phyloP scores from a whole-genome alignment of 2,329 filamentous ascomycete species.

The Aspergillus sp. region DNA sequence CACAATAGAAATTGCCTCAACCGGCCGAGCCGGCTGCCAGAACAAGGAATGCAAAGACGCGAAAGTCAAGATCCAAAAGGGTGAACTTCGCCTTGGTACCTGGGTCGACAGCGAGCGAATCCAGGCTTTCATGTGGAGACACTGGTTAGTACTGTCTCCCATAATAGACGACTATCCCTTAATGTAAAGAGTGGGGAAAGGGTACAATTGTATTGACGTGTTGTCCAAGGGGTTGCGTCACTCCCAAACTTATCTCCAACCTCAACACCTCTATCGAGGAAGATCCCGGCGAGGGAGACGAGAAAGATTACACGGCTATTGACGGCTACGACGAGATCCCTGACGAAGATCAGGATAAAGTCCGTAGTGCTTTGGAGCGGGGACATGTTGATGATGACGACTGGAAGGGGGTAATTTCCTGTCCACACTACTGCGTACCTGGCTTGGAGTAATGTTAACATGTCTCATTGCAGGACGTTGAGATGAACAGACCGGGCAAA shows the following conservation, averaged over 20 bases:
- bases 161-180: not conserved
- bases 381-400: constrained; percentile 79
- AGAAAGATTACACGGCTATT: constrained; percentile 56
- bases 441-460: constrained; percentile 4
- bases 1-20: constrained; percentile 58
- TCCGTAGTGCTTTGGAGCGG: constrained; percentile 61
- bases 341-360: constrained; percentile 61
- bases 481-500: constrained; percentile 61
- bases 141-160: constrained; percentile 58
- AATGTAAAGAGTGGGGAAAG: not conserved
- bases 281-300: constrained; percentile 37
- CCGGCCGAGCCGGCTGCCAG: constrained; percentile 65
- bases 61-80: constrained; percentile 65
- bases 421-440: not conserved
- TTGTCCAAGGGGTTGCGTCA: constrained; percentile 72
- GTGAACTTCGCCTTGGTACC: constrained; percentile 66
- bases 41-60: constrained; percentile 64
- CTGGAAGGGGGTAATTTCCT: constrained; percentile 65
- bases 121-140: constrained; percentile 67
- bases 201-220: not conserved
- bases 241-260: constrained; percentile 62
- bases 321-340: constrained; percentile 76
- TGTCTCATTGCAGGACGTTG: constrained; percentile 52
- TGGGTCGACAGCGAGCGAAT: constrained; percentile 58
- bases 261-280: constrained; percentile 44